Evolutionary conservation across 768 basidiomycete genomes (phyloP).

Genomic region (Russula sp.): DNA sequence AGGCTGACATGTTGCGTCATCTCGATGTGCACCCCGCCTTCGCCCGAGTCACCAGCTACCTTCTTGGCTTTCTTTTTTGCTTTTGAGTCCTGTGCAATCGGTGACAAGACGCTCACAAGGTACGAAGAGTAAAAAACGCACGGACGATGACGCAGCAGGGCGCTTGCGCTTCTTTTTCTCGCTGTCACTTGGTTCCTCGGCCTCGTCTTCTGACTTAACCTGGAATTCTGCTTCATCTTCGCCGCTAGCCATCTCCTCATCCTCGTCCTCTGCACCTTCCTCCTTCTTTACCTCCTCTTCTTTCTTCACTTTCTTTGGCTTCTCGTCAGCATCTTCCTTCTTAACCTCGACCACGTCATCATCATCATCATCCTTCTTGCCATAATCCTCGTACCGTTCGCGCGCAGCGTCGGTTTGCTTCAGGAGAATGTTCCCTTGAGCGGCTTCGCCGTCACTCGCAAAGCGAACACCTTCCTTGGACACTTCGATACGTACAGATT

Average conservation of each 20-base stretch:
- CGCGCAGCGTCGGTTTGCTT: constrained; percentile 57
- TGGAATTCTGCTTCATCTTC: constrained; percentile 47
- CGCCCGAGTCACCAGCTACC: constrained; percentile 46
- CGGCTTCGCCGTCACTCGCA: constrained; percentile 88
- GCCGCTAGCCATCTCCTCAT: constrained; percentile 47
- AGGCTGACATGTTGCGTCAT: constrained; percentile 89
- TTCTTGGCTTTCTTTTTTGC: constrained; percentile 48
- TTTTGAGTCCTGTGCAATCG: constrained; percentile 36
- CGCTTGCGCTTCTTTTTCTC: constrained; percentile 67
- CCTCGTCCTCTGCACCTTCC: constrained; percentile 38
- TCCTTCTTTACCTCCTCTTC: constrained; percentile 52
- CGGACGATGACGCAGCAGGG: constrained; percentile 44
- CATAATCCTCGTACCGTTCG: constrained; percentile 29
- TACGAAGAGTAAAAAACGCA: constrained; percentile 27
- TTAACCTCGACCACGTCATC: constrained; percentile 38
- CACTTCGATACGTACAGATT: constrained; percentile 93
- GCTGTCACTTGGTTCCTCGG: constrained; percentile 43
- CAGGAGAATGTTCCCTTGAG: constrained; percentile 82
- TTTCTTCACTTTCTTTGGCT: constrained; percentile 47
- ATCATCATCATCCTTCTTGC: constrained; percentile 28
- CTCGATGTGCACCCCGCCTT: constrained; percentile 67
- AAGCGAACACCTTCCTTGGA: constrained; percentile 95
- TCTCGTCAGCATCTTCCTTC: constrained; percentile 44
- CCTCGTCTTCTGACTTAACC: constrained; percentile 37
- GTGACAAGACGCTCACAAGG: background rate